Evolutionary conservation across 78 protist species (phyloP).

Genomic region (Dictyostelium purpureum): DNA sequence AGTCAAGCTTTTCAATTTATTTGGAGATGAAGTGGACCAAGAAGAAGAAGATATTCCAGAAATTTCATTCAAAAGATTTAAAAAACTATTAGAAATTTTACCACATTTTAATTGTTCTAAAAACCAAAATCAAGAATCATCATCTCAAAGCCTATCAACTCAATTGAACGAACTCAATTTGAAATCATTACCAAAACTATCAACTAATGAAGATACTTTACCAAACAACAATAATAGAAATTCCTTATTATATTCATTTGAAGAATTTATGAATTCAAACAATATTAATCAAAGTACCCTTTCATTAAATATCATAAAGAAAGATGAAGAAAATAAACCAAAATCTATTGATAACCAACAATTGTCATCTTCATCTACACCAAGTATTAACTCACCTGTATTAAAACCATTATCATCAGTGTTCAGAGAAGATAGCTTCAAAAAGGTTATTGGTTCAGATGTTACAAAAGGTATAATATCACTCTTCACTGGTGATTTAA

Average conservation of each 20-base stretch:
- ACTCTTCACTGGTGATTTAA: not conserved
- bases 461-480: not conserved
- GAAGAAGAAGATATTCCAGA: not conserved
- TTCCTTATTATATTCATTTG: slow-evolving; percentile 37
- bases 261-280: slow-evolving; percentile 54
- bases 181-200: not conserved
- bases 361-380: not conserved
- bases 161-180: not conserved
- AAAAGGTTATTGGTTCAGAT: not conserved
- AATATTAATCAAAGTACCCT: slow-evolving; percentile 38
- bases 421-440: not conserved
- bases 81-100: not conserved
- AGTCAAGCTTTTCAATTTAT: not conserved
- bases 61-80: slow-evolving; percentile 20
- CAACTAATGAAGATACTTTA: not conserved
- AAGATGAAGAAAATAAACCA: not conserved
- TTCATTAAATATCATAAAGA: not conserved
- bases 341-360: not conserved
- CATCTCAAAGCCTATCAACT: not conserved
- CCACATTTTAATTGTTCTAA: not conserved
- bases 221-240: not conserved
- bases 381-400: not conserved
- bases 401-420: no score
- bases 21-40: slow-evolving; percentile 15
- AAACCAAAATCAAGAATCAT: not conserved